Conservation (phyloP, 495 filamentous ascomycete genomes). For the Paragyromitra xinjiangensis region DNA sequence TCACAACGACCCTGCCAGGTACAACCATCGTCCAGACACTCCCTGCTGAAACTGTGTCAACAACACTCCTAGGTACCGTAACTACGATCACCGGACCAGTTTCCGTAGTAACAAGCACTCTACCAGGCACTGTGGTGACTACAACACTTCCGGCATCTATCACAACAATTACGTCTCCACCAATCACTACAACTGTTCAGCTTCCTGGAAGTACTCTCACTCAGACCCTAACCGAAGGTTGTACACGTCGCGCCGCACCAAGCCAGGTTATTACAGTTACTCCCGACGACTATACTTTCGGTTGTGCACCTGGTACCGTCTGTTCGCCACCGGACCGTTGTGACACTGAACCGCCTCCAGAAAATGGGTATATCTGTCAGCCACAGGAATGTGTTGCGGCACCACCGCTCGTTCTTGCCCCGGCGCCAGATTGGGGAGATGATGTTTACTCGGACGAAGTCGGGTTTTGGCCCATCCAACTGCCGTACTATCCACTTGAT, state of each 20-base stretch:
- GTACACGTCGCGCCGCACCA: conserved; percentile 46
- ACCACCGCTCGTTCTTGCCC: conserved; percentile 55
- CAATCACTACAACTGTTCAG: conserved; percentile 45
- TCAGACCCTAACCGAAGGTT: conserved; percentile 32
- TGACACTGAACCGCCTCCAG: conserved; percentile 61
- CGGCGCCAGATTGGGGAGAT: conserved; percentile 59
- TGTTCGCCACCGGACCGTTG: conserved; percentile 65
- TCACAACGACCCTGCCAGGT: conserved; percentile 50
- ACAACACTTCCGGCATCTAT: conserved; percentile 47
- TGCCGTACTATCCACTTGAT: conserved; percentile 72
- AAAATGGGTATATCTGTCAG: conserved; percentile 65
- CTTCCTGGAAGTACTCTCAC: conserved; percentile 49
- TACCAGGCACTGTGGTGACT: conserved; percentile 44
- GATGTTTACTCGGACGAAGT: conserved; percentile 59
- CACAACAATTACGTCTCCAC: conserved; percentile 49
- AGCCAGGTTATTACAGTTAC: conserved; percentile 51
- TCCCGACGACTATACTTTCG: conserved; percentile 64
- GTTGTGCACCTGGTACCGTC: conserved; percentile 70
- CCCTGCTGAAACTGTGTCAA: conserved; percentile 32
- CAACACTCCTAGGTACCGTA: conserved; percentile 46
- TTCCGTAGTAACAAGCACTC: conserved; percentile 39
- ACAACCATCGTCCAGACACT: conserved; percentile 52
- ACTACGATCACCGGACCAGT: conserved; percentile 49
- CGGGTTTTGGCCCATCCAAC: conserved; percentile 64
- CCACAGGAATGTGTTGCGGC: conserved; percentile 65